phyloP scores from a whole-genome alignment of 2,329 filamentous ascomycete species.

The Cordyceps pruinosa region DNA sequence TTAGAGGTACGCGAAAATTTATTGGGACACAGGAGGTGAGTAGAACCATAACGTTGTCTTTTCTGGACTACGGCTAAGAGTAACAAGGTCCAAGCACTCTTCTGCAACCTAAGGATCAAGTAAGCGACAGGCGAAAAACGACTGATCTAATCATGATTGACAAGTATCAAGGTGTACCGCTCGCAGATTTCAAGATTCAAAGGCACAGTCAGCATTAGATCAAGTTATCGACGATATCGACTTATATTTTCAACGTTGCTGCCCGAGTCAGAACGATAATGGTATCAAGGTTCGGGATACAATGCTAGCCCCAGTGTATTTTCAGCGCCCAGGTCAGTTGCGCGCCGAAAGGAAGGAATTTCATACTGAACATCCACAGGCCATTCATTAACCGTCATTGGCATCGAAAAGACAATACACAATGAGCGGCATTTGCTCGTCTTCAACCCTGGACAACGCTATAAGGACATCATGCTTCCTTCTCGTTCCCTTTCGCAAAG shows the following conservation, averaged over 20 bases:
- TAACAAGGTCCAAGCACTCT: conserved; percentile 3
- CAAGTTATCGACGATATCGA: conserved; percentile 63
- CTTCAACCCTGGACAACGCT: conserved; percentile 79
- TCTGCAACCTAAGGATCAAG: neutral
- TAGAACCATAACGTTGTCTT: neutral
- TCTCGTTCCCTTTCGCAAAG: neutral
- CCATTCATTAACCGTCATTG: conserved; percentile 86
- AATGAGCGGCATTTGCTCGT: conserved; percentile 67
- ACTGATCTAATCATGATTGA: neutral
- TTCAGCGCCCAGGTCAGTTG: conserved; percentile 66
- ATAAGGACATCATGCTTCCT: conserved; percentile 42
- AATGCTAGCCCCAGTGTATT: conserved; percentile 73
- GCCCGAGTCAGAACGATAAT: conserved; percentile 34
- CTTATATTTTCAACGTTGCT: conserved; percentile 54
- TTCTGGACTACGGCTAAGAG: neutral
- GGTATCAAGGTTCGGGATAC: conserved; percentile 53
- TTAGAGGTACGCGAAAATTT: conserved; percentile 84
- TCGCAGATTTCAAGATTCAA: neutral
- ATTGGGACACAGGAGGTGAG: conserved; percentile 85
- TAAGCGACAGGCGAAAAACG: neutral
- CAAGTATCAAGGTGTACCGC: neutral
- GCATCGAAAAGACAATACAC: conserved; percentile 63
- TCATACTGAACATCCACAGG: conserved; percentile 36
- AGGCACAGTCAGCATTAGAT: conserved; percentile 28
- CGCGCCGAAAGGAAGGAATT: neutral